Evolutionary conservation across 2,329 filamentous ascomycete genomes (phyloP).

Genomic region (Aspergillus hiratsukae): DNA sequence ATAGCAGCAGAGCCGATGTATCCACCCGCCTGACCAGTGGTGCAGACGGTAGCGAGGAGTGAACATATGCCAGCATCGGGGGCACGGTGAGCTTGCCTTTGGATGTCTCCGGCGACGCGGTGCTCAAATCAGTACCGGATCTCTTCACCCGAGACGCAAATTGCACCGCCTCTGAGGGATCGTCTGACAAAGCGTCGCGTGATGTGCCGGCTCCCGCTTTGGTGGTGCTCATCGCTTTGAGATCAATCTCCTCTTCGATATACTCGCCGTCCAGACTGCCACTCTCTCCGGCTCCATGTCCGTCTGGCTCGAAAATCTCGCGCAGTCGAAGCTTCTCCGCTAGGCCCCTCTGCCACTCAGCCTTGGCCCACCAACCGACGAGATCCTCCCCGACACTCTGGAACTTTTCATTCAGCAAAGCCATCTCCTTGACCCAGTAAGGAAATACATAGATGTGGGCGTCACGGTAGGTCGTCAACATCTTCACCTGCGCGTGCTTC

Average conservation of each 20-base stretch:
- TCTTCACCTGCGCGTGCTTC: slow-evolving; percentile 69
- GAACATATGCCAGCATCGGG: slow-evolving; percentile 76
- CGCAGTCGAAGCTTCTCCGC: slow-evolving; percentile 71
- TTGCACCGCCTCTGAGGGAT: slow-evolving; percentile 7
- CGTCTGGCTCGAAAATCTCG: slow-evolving; percentile 55
- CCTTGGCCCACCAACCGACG: slow-evolving; percentile 92
- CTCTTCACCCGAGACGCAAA: slow-evolving; percentile 28
- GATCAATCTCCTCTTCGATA: slow-evolving; percentile 52
- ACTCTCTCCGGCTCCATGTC: slow-evolving; percentile 38
- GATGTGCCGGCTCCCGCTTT: slow-evolving; percentile 29
- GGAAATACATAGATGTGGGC: slow-evolving; percentile 95
- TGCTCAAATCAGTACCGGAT: slow-evolving; percentile 9
- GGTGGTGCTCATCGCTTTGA: slow-evolving; percentile 52
- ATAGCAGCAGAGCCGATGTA: slow-evolving; percentile 74
- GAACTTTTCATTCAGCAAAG: slow-evolving; percentile 72
- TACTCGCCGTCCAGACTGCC: slow-evolving; percentile 37
- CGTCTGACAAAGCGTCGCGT: not conserved
- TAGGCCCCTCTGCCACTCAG: slow-evolving; percentile 81
- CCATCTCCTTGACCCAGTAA: slow-evolving; percentile 81
- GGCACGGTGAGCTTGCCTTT: slow-evolving; percentile 52
- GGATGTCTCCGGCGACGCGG: not conserved
- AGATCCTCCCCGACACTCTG: slow-evolving; percentile 90
- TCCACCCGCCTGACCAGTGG: slow-evolving; percentile 84
- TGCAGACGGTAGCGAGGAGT: slow-evolving; percentile 48
- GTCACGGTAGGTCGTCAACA: slow-evolving; percentile 81